Conservation (phyloP, 768 basidiomycete species). For the Tephrocybe sp. region DNA sequence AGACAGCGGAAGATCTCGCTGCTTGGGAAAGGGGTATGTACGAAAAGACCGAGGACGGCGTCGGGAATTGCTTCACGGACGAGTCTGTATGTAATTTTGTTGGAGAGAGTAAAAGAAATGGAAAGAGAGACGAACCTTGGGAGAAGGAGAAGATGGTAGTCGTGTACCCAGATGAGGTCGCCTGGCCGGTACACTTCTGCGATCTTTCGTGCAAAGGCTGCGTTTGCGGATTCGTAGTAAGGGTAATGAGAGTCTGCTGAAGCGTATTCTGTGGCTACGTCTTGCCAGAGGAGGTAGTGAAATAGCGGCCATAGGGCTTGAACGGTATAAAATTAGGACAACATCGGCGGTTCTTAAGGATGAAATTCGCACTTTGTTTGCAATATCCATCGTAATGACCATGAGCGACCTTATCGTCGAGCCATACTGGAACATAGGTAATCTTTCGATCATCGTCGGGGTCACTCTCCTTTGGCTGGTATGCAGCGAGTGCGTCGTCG, state of each 20-base stretch:
- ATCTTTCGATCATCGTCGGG: constrained; percentile 56
- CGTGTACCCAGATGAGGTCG: constrained; percentile 93
- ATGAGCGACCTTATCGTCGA: constrained; percentile 85
- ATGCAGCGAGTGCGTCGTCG: constrained; percentile 60
- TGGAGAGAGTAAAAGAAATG: not conserved
- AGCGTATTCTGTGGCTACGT: constrained; percentile 85
- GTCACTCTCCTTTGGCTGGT: constrained; percentile 59
- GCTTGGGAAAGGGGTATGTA: constrained; percentile 97
- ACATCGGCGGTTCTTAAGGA: not conserved
- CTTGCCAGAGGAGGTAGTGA: constrained; percentile 98
- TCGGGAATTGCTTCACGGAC: constrained; percentile 69
- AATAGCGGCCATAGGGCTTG: constrained; percentile 95
- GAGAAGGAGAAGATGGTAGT: constrained; percentile 93
- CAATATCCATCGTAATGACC: constrained; percentile 98
- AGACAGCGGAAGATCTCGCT: constrained; percentile 94
- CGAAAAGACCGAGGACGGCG: constrained; percentile 84
- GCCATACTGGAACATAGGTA: constrained; percentile 86
- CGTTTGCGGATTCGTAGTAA: constrained; percentile 79
- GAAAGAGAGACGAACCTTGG: constrained; percentile 46
- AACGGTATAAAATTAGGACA: not conserved
- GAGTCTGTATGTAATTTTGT: constrained; percentile 37
- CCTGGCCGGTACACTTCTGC: constrained; percentile 78
- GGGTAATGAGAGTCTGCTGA: constrained; percentile 84
- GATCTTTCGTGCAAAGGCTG: constrained; percentile 72
- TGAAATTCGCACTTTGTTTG: constrained; percentile 81